phyloP scores from a whole-genome alignment of 371 early-diverging fungal genomes.

The Mucor indicus region DNA sequence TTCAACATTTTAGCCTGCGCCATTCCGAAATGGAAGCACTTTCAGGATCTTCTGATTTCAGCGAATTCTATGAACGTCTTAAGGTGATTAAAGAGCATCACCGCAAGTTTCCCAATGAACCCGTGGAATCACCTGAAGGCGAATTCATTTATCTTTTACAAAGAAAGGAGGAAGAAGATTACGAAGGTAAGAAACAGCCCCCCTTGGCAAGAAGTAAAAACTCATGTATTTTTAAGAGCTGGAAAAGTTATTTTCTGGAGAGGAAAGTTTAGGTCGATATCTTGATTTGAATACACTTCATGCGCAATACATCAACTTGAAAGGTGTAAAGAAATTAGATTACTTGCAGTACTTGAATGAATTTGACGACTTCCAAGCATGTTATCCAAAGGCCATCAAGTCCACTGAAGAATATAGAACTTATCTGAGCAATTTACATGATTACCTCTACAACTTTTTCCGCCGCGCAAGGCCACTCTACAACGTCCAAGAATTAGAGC shows the following conservation, averaged over 20 bases:
- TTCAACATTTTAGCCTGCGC: slow-evolving; percentile 66
- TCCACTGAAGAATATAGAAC: slow-evolving; percentile 57
- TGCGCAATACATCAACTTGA: slow-evolving; percentile 79
- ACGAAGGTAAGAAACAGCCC: slow-evolving; percentile 40
- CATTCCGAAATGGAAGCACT: slow-evolving; percentile 73
- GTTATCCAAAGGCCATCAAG: slow-evolving; percentile 66
- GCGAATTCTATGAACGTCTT: slow-evolving; percentile 85
- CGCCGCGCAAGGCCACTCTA: slow-evolving; percentile 77
- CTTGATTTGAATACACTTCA: slow-evolving; percentile 84
- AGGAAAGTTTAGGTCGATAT: slow-evolving; percentile 84
- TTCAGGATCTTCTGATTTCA: slow-evolving; percentile 71
- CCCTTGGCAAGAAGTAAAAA: not conserved
- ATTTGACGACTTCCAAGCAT: slow-evolving; percentile 63
- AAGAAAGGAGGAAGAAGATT: slow-evolving; percentile 52
- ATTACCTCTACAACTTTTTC: slow-evolving; percentile 79
- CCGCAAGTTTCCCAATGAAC: slow-evolving; percentile 77
- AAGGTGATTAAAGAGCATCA: slow-evolving; percentile 83
- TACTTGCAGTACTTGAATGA: slow-evolving; percentile 79
- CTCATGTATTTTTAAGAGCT: slow-evolving; percentile 41
- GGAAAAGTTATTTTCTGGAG: slow-evolving; percentile 88
- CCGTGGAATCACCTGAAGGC: slow-evolving; percentile 77
- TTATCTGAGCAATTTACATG: slow-evolving; percentile 63
- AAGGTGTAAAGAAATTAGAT: slow-evolving; percentile 65
- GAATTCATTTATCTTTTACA: slow-evolving; percentile 60
- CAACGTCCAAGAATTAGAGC: slow-evolving; percentile 55